A percentile compares a stretch with the other conserved stretches of the same genome.
These are phyloP conservation scores for Oryza glaberrima DNA, from an alignment of 176 grass and related monocot genomes.

Conservation along the genomic window DNA sequence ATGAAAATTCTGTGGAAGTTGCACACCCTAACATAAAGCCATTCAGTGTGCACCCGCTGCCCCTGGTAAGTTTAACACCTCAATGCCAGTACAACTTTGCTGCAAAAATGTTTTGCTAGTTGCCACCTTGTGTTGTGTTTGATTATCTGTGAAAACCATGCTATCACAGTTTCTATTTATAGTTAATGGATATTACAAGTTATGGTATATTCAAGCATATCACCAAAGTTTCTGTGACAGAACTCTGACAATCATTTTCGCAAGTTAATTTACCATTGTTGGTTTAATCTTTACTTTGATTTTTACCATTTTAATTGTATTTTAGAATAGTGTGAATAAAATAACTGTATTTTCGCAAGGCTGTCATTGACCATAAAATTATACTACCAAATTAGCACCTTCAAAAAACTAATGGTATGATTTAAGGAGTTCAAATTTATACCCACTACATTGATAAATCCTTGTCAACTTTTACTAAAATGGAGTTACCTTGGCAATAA, in stretches of 20 bases:
- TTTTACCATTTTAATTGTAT: background rate
- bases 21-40: conserved; percentile 58
- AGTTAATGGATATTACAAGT: background rate
- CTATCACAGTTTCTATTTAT: background rate
- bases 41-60: conserved; percentile 69
- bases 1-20: conserved; percentile 58
- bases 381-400: background rate
- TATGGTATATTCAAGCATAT: background rate
- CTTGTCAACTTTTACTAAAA: background rate
- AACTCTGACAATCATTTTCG: background rate
- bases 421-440: background rate
- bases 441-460: background rate
- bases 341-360: background rate
- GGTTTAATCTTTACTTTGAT: background rate
- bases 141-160: background rate
- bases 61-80: conserved; percentile 46
- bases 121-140: conserved; percentile 6
- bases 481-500: background rate
- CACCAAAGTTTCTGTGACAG: background rate
- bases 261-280: background rate
- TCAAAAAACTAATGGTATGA: background rate
- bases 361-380: background rate
- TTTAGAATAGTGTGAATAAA: background rate
- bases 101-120: background rate
- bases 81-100: conserved; percentile 29